A percentile compares a stretch with the other conserved stretches of the same genome.
phyloP scores from a whole-genome alignment of 2,329 filamentous ascomycete genomes.

The Dissoconium aciculare region DNA sequence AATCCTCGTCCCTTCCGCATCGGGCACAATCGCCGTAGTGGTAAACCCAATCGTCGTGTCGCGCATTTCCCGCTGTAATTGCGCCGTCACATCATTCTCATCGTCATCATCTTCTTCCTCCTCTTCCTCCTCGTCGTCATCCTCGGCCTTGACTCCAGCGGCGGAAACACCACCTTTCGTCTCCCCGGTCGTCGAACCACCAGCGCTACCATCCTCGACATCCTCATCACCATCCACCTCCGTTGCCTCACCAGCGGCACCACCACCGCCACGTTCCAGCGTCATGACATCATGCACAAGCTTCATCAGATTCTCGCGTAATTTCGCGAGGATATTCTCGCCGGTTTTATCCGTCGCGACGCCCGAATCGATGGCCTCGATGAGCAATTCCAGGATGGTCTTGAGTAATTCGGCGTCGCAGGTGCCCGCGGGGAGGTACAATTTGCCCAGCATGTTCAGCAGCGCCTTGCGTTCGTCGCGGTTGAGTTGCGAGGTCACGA shows the following conservation, averaged over 20 bases:
- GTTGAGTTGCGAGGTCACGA: conserved; percentile 46
- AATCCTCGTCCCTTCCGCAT: conserved; percentile 24
- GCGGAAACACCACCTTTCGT: conserved; percentile 2
- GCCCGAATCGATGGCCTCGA: conserved; percentile 34
- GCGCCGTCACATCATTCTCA: conserved; percentile 6
- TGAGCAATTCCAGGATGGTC: conserved; percentile 31
- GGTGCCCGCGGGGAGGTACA: conserved; percentile 52
- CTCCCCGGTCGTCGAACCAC: conserved; percentile 9
- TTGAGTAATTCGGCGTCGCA: conserved; percentile 21
- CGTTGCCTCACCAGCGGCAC: conserved; percentile 18
- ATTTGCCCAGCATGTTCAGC: conserved; percentile 63
- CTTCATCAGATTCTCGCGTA: conserved; percentile 38
- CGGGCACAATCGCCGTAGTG: conserved; percentile 16
- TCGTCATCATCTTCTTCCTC: conserved; percentile 14
- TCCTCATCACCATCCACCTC: conserved; percentile 9
- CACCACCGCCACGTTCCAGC: conserved; percentile 20
- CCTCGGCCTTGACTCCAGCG: conserved; percentile 5
- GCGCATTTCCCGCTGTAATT: conserved; percentile 16
- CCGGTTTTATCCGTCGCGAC: conserved; percentile 38
- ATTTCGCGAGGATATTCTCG: conserved; percentile 40
- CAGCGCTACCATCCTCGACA: conserved; percentile 7
- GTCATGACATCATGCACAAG: conserved; percentile 32
- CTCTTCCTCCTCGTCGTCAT: conserved; percentile 10
- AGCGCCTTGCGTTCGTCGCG: conserved; percentile 78
- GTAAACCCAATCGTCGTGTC: conserved; percentile 16